Evolutionary conservation across 495 filamentous ascomycete species (phyloP), one percentile per base, ranked within the genome.

Genomic region (Penicillium mononematosum): DNA sequence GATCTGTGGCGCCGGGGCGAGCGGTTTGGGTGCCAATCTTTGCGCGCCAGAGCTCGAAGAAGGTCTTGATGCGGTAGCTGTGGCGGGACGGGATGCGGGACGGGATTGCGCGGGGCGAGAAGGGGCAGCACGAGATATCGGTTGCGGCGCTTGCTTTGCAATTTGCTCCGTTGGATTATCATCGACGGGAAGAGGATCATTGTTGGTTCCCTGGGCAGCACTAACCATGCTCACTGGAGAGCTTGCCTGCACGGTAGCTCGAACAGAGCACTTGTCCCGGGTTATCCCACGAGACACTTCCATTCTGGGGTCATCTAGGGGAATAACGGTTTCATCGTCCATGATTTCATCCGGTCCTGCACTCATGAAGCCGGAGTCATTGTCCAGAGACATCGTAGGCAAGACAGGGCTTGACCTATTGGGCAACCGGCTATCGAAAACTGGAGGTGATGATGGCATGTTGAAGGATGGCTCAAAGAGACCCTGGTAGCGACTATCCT

Each of bases 361-460:
- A 70, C 88, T 92, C 87, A 91, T 89, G 63, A 91, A 92, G 0
- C 88, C 88, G 10, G 88, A 92, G 67, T 95, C 90, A 12, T 80
- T 75, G 54, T 80, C 76, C 38, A 78, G 71, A 7, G 77, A 74
- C 74, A 90, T 78, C 9, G 81, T 75, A 9, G 90, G 88, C 38
- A 93, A 75, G 22, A 84, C 77, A 6, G 90, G 90, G 59, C 90
- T 96, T 3, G 90, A 93, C 31, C 85, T 79, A 56, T 60, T 69
- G 24, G 60, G 85, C 70, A 75, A 81, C 76, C 56, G 80, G 72
- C 57, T 70, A 50, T 83, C 77, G 38, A 89, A 80, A 2, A 91
- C 78, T 0, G 90, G 90, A 29, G 90, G 90, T 4, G 90, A 94
- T 2, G 90, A 96, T 3, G 83, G 84, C 58, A 96, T 86, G 45